A percentile compares a stretch with the other conserved stretches of the same genome.
These are phyloP conservation scores for Macrotyloma uniflorum DNA, from an alignment of 306 rosid species.

Conservation along the genomic window DNA sequence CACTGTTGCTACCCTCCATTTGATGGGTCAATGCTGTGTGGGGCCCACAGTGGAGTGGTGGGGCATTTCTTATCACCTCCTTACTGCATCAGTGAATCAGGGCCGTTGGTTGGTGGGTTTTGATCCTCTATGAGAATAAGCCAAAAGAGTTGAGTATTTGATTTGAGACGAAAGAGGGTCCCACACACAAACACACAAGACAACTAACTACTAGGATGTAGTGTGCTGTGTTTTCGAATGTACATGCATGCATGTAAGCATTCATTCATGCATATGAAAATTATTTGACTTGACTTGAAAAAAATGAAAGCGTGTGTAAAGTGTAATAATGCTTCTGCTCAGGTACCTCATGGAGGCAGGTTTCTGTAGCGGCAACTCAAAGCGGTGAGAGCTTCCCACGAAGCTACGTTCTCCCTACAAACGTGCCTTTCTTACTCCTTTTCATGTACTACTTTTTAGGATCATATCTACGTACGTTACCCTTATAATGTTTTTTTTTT, in stretches of 20 bases:
- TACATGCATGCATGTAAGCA: constrained; percentile 25
- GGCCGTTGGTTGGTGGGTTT: constrained; percentile 35
- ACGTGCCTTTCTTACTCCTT: constrained; percentile 13
- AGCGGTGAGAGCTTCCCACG: constrained; percentile 14
- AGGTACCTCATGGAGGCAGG: neutral
- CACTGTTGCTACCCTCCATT: constrained; percentile 43
- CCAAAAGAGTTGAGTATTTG: neutral
- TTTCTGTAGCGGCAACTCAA: constrained; percentile 10
- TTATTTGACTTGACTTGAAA: constrained; percentile 35
- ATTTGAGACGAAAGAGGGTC: constrained; percentile 14
- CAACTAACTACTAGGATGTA: neutral
- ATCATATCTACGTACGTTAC: neutral
- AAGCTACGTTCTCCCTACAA: constrained; percentile 38
- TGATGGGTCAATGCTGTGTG: constrained; percentile 32
- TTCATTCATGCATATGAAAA: constrained; percentile 22
- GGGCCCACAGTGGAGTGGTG: constrained; percentile 38
- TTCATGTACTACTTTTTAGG: constrained; percentile 18
- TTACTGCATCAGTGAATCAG: constrained; percentile 31
- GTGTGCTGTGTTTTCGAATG: neutral
- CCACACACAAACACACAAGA: neutral
- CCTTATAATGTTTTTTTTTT: no score
- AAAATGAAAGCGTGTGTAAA: constrained; percentile 4
- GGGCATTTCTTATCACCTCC: constrained; percentile 33
- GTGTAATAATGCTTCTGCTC: neutral
- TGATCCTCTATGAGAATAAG: neutral